Conservation (phyloP, 331 rosid species). For the Quercus lobata region DNA sequence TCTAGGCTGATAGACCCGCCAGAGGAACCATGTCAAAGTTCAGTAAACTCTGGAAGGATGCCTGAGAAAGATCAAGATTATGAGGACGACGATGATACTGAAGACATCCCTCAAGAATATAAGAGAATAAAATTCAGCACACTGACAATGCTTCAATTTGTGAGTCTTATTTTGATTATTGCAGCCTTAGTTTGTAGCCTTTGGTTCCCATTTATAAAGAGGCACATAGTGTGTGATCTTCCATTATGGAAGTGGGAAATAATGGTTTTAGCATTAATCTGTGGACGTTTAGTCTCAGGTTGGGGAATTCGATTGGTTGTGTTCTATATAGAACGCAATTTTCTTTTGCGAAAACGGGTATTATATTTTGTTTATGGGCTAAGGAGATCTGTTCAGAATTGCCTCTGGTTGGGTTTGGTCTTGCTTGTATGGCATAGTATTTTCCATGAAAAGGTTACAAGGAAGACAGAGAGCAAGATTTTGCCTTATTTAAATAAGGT, state of each 20-base stretch:
- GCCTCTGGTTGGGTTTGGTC: conserved; percentile 85
- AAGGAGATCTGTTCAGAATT: conserved; percentile 70
- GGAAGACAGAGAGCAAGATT: conserved; percentile 31
- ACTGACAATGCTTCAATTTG: conserved; percentile 20
- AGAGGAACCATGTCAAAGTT: conserved; percentile 3
- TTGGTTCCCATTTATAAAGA: conserved; percentile 32
- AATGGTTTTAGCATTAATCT: conserved; percentile 66
- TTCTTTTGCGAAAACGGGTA: conserved; percentile 70
- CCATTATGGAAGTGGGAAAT: conserved; percentile 92
- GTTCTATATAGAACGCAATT: conserved; percentile 73
- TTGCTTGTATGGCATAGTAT: conserved; percentile 67
- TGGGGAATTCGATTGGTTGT: conserved; percentile 69
- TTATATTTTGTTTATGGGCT: conserved; percentile 89
- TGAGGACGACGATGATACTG: neutral
- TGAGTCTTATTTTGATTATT: conserved; percentile 46
- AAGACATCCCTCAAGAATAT: neutral
- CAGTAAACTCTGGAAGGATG: neutral
- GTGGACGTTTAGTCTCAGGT: conserved; percentile 86
- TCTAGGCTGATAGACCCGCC: conserved; percentile 35
- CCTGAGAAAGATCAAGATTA: neutral
- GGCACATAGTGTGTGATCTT: conserved; percentile 50
- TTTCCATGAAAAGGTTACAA: conserved; percentile 57
- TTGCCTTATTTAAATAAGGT: conserved; percentile 51
- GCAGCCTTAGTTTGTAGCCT: conserved; percentile 51
- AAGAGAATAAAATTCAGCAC: neutral